Evolutionary conservation across 2,329 filamentous ascomycete genomes (phyloP), one percentile per base, ranked within the genome.

Genomic region (Colletotrichum salicis): DNA sequence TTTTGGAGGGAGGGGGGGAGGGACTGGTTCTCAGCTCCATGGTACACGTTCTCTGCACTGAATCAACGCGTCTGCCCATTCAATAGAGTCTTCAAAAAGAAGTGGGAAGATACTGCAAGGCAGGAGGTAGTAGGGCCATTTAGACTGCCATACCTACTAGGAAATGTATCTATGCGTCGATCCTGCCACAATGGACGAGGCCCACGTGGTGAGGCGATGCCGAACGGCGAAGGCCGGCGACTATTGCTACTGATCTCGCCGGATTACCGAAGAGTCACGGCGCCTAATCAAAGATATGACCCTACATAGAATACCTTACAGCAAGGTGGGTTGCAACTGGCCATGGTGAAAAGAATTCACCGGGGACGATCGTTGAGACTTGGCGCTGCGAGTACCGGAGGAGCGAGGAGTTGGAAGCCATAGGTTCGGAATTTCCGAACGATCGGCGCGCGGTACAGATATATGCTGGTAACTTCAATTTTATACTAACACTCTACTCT

Each of bases 401-500:
- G 41, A 48, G 41, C 41, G 7, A 48, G 3, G 15, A 11, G 41
- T 41, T 0, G 37, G 37, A 41, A 0, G 13, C 5, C 13, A 41
- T 41, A 3, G 37, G 37, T 41, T 41, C 37, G 37, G 37, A 41
- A 41, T 24, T 13, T 22, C 35, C 13, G 37, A 59, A 41, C 7
- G 8, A 5, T 24, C 5, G 19, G 4, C 5, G 15, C 2, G 57
- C 57, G 19, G 4, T 8, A 35, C n/a, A 15, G n/a, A 19, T 37
- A 10, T 1, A 58, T 58, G 2, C n/a, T 41, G 56, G 7, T 59
- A 59, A 15, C 41, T 48, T 59, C 8, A 15, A 27, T 59, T 6
- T 11, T 1, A 27, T 19, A 24, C 11, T 45, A 19, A 10, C 10
- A 37, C 5, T 37, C 76, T 85, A 92, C 81, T 93, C 91, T 75